These are phyloP conservation scores for Colletotrichum sp. DNA, from an alignment of 2,329 filamentous ascomycete genomes.

Conservation along the genomic window DNA sequence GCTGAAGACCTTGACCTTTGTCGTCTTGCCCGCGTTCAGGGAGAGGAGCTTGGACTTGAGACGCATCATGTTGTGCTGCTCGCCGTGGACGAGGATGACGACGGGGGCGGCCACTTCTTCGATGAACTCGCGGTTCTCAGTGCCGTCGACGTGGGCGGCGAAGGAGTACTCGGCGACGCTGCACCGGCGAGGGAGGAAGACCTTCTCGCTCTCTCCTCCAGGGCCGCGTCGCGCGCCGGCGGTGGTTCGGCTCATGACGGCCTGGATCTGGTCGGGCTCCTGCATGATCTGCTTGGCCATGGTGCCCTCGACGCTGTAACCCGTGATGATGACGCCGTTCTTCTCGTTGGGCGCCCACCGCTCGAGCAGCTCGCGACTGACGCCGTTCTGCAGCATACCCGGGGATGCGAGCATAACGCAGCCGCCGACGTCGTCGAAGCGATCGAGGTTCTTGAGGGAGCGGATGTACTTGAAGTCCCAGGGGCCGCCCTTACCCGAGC, in stretches of 20 bases:
- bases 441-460: constrained; percentile 88
- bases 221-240: constrained; percentile 68
- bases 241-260: constrained; percentile 81
- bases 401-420: constrained; percentile 98
- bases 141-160: constrained; percentile 94
- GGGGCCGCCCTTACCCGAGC: constrained; percentile 78
- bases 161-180: constrained; percentile 95
- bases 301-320: constrained; percentile 97
- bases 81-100: constrained; percentile 95
- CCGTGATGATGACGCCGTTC: constrained; percentile 98
- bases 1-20: constrained; percentile 90
- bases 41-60: constrained; percentile 93
- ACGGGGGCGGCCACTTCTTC: constrained; percentile 92
- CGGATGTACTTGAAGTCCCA: constrained; percentile 98
- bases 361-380: constrained; percentile 90
- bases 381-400: constrained; percentile 97
- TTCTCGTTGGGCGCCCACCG: constrained; percentile 95
- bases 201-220: constrained; percentile 78
- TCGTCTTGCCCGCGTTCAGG: constrained; percentile 81
- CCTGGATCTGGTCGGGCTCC: constrained; percentile 93
- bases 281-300: constrained; percentile 97
- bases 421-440: constrained; percentile 93
- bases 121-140: constrained; percentile 96
- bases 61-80: constrained; percentile 98
- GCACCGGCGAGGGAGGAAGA: constrained; percentile 90